phyloP scores from a whole-genome alignment of 768 basidiomycete genomes.

The Candolleomyces efflorescens region DNA sequence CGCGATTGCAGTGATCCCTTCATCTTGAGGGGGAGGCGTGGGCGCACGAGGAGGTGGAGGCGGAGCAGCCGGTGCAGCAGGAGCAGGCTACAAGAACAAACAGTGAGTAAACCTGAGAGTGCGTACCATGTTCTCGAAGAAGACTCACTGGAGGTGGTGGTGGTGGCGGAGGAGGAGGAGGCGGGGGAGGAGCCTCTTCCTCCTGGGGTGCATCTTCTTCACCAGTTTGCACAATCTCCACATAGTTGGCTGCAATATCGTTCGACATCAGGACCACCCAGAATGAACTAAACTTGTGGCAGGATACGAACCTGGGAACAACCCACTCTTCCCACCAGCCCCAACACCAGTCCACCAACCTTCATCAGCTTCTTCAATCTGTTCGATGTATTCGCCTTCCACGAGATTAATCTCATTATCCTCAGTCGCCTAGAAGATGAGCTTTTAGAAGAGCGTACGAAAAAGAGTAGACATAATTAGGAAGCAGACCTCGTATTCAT shows the following conservation, averaged over 20 bases:
- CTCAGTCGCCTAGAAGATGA: conserved; percentile 56
- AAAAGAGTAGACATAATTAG: not conserved
- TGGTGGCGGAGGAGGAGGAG: conserved; percentile 49
- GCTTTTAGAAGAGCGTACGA: not conserved
- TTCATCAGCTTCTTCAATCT: conserved; percentile 81
- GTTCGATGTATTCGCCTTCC: conserved; percentile 80
- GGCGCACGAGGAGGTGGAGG: conserved; percentile 46
- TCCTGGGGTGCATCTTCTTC: conserved; percentile 33
- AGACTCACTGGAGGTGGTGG: conserved; percentile 38
- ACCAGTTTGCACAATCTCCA: conserved; percentile 61
- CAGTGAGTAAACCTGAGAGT: not conserved
- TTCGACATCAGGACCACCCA: not conserved
- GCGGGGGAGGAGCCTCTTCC: conserved; percentile 42
- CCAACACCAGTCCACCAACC: conserved; percentile 91
- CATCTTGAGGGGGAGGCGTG: conserved; percentile 45
- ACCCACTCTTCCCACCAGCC: conserved; percentile 64
- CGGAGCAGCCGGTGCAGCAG: conserved; percentile 39
- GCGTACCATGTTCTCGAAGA: not conserved
- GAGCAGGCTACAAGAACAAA: conserved; percentile 17
- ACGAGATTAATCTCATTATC: conserved; percentile 80
- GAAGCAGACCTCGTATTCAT: conserved; percentile 65
- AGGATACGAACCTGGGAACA: conserved; percentile 71
- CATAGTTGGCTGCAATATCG: conserved; percentile 70
- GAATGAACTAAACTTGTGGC: not conserved
- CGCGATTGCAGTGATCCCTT: conserved; percentile 60